Evolutionary conservation across 2,329 filamentous ascomycete species (phyloP).

Genomic region (Colletotrichum godetiae): DNA sequence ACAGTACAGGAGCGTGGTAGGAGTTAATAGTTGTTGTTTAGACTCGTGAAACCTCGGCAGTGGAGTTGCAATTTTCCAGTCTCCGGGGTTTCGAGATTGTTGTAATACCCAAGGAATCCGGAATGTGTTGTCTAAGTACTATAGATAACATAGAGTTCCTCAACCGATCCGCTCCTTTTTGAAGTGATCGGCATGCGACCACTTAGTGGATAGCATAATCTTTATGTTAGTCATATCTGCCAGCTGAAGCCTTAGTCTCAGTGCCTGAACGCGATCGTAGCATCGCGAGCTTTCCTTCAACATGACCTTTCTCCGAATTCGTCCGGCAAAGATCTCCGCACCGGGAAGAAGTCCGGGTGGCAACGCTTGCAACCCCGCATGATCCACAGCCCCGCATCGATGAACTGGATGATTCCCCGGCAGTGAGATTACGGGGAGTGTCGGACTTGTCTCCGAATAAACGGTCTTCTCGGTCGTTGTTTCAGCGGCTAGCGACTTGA

Average conservation of each 20-base stretch:
- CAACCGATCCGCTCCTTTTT: background rate
- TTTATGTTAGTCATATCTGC: background rate
- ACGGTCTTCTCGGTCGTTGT: background rate
- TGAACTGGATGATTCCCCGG: background rate
- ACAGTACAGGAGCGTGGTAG: background rate
- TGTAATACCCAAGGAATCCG: no score
- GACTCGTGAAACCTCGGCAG: no score
- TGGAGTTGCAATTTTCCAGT: no score
- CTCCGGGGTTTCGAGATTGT: no score
- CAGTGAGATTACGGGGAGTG: background rate
- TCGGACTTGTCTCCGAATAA: background rate
- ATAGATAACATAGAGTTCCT: background rate
- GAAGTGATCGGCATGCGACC: background rate
- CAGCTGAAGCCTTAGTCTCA: no score
- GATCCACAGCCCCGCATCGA: slow-evolving; percentile 2
- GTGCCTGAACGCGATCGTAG: no score
- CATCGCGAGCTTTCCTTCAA: background rate
- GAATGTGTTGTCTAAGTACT: no score
- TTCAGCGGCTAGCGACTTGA: no score
- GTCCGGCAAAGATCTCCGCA: background rate
- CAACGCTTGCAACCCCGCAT: background rate
- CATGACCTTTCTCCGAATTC: background rate
- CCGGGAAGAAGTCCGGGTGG: slow-evolving; percentile 26
- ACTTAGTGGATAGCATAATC: background rate
- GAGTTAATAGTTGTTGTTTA: background rate